These are phyloP conservation scores for Geotrichum macrosporum DNA, from an alignment of 1,139 yeast species.

Conservation along the genomic window DNA sequence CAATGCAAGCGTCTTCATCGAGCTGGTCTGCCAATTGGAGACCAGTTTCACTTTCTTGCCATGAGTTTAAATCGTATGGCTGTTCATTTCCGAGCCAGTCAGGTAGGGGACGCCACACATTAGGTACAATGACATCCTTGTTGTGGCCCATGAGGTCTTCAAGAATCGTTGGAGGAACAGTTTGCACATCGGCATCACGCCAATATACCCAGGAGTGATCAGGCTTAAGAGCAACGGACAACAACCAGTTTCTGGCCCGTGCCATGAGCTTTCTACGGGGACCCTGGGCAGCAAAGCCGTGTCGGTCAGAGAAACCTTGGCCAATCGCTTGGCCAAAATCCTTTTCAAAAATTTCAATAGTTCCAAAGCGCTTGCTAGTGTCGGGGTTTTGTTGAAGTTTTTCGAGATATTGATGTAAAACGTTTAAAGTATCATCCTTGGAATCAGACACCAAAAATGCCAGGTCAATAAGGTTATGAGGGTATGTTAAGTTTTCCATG, in stretches of 20 bases:
- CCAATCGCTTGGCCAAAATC: constrained; percentile 70
- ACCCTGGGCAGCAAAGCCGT: constrained; percentile 71
- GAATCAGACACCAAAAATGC: constrained; percentile 65
- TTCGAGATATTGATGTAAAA: constrained; percentile 44
- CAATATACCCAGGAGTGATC: constrained; percentile 76
- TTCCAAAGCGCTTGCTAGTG: constrained; percentile 56
- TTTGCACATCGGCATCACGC: constrained; percentile 71
- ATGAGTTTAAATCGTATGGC: constrained; percentile 84
- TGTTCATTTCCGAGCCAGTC: constrained; percentile 87
- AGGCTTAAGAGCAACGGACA: constrained; percentile 58
- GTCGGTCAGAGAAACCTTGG: constrained; percentile 79
- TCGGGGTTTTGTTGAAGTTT: constrained; percentile 51
- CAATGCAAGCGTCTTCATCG: constrained; percentile 85
- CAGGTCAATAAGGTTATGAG: constrained; percentile 60
- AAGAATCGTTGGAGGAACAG: constrained; percentile 55
- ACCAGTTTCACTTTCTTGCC: constrained; percentile 88
- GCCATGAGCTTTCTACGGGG: constrained; percentile 72
- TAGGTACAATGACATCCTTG: constrained; percentile 71
- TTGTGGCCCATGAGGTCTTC: constrained; percentile 65
- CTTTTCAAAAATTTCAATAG: constrained; percentile 55
- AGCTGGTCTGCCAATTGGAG: constrained; percentile 68
- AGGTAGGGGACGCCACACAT: constrained; percentile 89
- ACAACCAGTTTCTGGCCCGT: constrained; percentile 66
- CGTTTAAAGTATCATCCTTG: constrained; percentile 59
- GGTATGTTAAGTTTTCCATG: constrained; percentile 56